Percentiles rank a stretch among this genome's conserved stretches.
Conservation (phyloP, 345 rosid genomes). For the Brassica juncea region DNA sequence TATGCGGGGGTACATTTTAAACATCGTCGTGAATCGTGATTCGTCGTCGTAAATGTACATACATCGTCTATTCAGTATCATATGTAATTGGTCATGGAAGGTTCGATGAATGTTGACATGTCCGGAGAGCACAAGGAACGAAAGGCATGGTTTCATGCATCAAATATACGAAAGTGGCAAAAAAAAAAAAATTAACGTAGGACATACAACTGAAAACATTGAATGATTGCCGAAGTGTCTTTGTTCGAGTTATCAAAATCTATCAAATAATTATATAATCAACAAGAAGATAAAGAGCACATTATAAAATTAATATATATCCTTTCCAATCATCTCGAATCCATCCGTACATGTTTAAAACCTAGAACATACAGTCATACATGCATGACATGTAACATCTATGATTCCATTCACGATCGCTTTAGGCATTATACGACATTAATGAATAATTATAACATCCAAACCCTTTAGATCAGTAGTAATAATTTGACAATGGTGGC, state of each 20-base stretch:
- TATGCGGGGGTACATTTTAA: not conserved
- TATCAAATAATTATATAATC: not conserved
- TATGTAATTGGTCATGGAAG: not conserved
- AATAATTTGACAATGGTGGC: constrained; percentile 38
- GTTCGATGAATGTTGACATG: not conserved
- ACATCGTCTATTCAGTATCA: not conserved
- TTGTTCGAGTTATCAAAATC: not conserved
- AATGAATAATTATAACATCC: not conserved
- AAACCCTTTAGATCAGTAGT: constrained; percentile 13
- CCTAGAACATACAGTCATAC: constrained; percentile 37
- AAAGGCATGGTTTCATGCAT: not conserved
- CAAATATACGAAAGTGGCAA: not conserved
- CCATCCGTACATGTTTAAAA: constrained; percentile 29
- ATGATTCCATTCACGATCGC: not conserved
- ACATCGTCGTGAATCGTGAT: not conserved
- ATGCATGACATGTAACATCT: not conserved
- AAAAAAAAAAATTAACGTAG: not conserved
- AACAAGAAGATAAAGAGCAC: not conserved
- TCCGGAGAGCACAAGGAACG: not conserved
- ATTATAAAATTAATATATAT: not conserved
- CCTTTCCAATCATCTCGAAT: constrained; percentile 36
- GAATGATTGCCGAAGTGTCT: not conserved
- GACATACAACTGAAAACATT: not conserved
- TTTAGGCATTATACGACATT: constrained; percentile 20
- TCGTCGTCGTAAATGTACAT: not conserved